Evolutionary conservation across 176 grass and related monocot genomes (phyloP), one percentile per base, ranked within the genome.

Genomic region (Leersia perrieri): DNA sequence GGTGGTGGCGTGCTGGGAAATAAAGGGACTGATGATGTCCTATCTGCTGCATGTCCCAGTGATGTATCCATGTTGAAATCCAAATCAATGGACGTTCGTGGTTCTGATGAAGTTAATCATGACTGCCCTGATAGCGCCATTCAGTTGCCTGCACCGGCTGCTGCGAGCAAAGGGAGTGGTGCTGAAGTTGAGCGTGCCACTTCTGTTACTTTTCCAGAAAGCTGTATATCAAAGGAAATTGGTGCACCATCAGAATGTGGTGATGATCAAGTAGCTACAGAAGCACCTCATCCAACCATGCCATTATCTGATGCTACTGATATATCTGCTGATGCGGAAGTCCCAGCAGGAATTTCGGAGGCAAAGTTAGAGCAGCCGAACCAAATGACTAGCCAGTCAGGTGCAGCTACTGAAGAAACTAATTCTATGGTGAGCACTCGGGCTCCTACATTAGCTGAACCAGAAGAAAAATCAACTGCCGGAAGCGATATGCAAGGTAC

Each of bases 1-100:
- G 57, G 1, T 66, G 77, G 28, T 66, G 72, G 81, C 76, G 45
- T n/a, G 9, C 11, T 35, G 34, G 72, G 55, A 49, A 55, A 27
- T 82, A 40, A 81, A 77, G 15, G 30, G 30, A 30, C 32, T 70
- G 44, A 25, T 80, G 58, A 82, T 55, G 22, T 9, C 23, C 67
- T 55, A 33, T 11, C 30, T 68, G 32, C 70, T 80, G 26, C 20
- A 30, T 47, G 30, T 39, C n/a, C 40, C 31, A 15, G 47, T 49
- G 75, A 25, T 65, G 30, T 70, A 41, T 32, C 27, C 29, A 33
- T 33, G 7, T 12, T 30, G 29, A 31, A 74, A 15, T 34, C 44
- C 7, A 10, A 74, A 33, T 33, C 42, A 33, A 45, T 53, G 20
- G 44, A 57, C 20, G 9, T 18, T 74, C 18, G 57, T 65, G 60